Evolutionary conservation across 352 stramenopile genomes (phyloP), one percentile per base, ranked within the genome.

Genomic region (Phytophthora podocarpi): DNA sequence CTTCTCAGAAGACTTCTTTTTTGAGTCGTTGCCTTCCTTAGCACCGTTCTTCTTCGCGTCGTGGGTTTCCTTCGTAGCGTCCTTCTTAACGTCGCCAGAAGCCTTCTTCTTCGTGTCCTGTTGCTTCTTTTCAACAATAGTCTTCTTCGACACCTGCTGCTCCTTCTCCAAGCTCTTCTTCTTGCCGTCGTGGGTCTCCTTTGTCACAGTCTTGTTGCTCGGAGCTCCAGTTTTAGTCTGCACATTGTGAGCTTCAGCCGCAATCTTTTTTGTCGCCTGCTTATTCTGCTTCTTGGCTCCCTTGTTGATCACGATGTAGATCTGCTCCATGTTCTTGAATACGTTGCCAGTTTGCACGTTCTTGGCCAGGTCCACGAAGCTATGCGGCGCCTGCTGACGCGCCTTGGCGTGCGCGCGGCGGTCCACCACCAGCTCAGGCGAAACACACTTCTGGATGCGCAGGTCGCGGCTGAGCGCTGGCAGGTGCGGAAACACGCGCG

Each of bases 301-400:
- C 28, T 34, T 21, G 57, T 83, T 83, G 16, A 63, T 27, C 18
- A 84, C 79, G 10, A 93, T 70, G 57, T 90, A 93, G 26, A 93
- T 78, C 62, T 89, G 83, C 67, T 93, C 83, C 83, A 93, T 93
- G 57, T 85, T 75, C 46, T 72, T 42, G 53, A 93, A 93, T 24
- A 87, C 78, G 39, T 90, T 91, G 51, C 81, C 81, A 11, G 80
- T 71, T 62, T 93, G 83, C 37, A 90, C 80, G 27, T 86, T 89
- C 72, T 93, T 93, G 59, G 79, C 78, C 43, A 93, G 57, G 36
- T 93, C 83, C 41, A 90, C 81, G 35, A 91, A 93, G 31, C 55
- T 80, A 52, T 86, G 78, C 12, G 64, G 54, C 34, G 63, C 53
- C 50, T 82, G 72, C 32, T 73, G 31, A 13, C 62, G 47, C 23